Base-by-base conservation (phyloP, 2,329 filamentous ascomycete species). In the Fusarium mexicanum region DNA sequence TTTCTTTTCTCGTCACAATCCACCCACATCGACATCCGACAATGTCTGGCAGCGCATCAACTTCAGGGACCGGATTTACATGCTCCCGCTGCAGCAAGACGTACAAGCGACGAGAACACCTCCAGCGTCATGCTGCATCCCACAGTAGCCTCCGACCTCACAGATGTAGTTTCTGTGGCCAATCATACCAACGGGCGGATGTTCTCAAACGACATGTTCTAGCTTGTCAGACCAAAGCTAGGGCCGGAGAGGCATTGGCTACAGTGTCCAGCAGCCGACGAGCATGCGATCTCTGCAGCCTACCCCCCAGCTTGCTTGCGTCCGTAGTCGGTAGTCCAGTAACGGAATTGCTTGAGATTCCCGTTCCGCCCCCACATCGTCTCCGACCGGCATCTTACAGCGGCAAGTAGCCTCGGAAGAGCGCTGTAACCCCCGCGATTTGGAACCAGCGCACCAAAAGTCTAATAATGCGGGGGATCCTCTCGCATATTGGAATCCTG, bases 211-310 rank as follows among this genome's bases (percentile, higher is more conserved):
- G 61, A 7, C 61, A 64, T 31, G 17, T 11, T 11, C 6, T 50
- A n/a, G 16, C 26, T 3, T 64, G 61, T 0, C 12, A 41, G 12
- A 10, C n/a, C 3, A 64, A 48, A 9, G 7, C 4, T 1, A 38
- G 18, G 5, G 12, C 12, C 1, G 37, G 60, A 6, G 18, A 24
- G 3, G 0, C 5, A 10, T 31, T 5, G 3, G 24, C 9, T 16
- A 17, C 9, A 3, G 24, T 17, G 4, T 43, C 37, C 2, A 29
- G 37, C 2, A 41, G 14, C 18, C 61, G 61, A 26, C 29, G 43
- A n/a, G 61, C 61, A 29, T 64, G 61, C 26, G 61, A 64, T 13
- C 16, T 62, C 9, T 64, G 61, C n/a, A n/a, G n/a, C n/a, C n/a
- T n/a, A n/a, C n/a, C n/a, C n/a, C n/a, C n/a, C n/a, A n/a, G n/a